Base-by-base conservation (phyloP, 2,329 filamentous ascomycete species). In the Cyphellophora europaea region DNA sequence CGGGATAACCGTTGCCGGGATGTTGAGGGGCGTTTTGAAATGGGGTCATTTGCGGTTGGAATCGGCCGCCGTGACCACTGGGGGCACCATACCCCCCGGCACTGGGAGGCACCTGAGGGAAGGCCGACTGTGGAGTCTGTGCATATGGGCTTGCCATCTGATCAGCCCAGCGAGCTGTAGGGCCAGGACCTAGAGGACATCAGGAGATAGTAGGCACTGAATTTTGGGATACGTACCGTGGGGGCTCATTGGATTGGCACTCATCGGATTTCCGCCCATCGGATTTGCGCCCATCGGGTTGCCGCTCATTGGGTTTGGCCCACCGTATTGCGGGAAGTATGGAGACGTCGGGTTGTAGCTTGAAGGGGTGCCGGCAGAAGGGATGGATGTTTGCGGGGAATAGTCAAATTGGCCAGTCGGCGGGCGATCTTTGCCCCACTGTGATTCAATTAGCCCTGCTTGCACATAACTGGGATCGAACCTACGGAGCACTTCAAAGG, bases 401-500 rank as follows among this genome's bases (percentile, higher is more conserved):
- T 83, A 89, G 52, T 94, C 93, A 49, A 81, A 82, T 53, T 82
- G 72, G 49, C 79, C 74, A 51, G 77, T 87, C 17, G 91, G 86
- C 35, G 88, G 87, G 66, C 94, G 93, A 64, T 98, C 91, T 67
- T 98, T 98, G 58, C 91, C 91, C 91, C 91, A 98, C 89, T 96
- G 55, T 25, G 50, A 48, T 43, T 32, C 38, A 42, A 47, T 47
- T 39, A 41, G 37, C 40, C 41, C 36, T 45, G 32, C 32, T 27
- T n/a, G 35, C 11, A 29, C 28, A 6, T 23, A 32, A 32, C 27
- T 13, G 16, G 10, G 6, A 19, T 33, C 25, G 17, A 33, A 81
- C 89, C 67, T 82, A 96, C 89, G 62, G 89, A 96, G 74, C 91
- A 98, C 73, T 98, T 98, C 50, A 98, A 65, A 35, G 91, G 91